Evolutionary conservation across 805 yeast genomes (phyloP), one percentile per base, ranked within the genome.

Genomic region (Kodamaea leandrae): DNA sequence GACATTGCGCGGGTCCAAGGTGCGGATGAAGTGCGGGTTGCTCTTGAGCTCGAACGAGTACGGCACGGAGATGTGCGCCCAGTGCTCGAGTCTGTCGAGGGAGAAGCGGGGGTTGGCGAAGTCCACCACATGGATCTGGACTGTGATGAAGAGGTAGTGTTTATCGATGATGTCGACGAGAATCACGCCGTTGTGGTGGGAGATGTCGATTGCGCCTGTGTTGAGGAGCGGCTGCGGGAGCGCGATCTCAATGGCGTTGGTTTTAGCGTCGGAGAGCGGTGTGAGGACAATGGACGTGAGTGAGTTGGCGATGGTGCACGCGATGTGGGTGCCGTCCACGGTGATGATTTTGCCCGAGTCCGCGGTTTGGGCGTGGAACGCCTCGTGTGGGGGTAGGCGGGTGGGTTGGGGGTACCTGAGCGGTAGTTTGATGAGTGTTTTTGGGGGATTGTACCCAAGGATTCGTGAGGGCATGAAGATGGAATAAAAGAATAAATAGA

Each of bases 41-140:
- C 66, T 63, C 32, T 70, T 55, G 42, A 69, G 56, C 43, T 69
- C 75, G 50, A 69, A 69, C n/a, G 74, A 66, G 57, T 82, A 85
- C 1, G 93, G 90, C 26, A 76, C 75, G 6, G 85, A 75, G 40
- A 82, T 77, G 44, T 71, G 71, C 41, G 86, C 78, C 93, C 95
- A 87, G 33, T 73, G 63, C 38, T 58, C 55, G 41, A 76, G 63
- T 25, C 61, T 64, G 28, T 54, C 57, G 35, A 57, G 42, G 10
- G 45, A 37, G 37, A 58, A 48, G 8, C 13, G 16, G 9, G 34
- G 41, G n/a, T 50, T 33, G 4, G 36, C 26, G 47, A 83, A 82
- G 41, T 74, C 71, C 2, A 63, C 51, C 7, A 72, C 47, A 13
- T 64, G 59, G 20, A 84, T 46, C 3, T 59, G 53, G 23, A 81